Percentiles rank a stretch among this genome's conserved stretches.
phyloP scores from a whole-genome alignment of 495 filamentous ascomycete species.

The Penicillium chermesinum region DNA sequence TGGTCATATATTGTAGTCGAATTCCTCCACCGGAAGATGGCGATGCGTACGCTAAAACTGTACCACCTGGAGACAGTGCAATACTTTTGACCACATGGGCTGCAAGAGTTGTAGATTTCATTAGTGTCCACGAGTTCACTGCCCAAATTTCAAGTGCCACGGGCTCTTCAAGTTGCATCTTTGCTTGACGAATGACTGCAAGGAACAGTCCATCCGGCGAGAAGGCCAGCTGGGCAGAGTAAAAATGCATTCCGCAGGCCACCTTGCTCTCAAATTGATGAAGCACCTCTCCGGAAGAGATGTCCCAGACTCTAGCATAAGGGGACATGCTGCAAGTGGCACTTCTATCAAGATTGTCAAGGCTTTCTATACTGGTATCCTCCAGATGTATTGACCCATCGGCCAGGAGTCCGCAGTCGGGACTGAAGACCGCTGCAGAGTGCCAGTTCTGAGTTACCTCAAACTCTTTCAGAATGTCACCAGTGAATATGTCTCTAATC shows the following conservation, averaged over 20 bases:
- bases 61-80: not conserved
- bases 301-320: not conserved
- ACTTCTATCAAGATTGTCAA: too few species aligned
- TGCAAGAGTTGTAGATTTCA: not conserved
- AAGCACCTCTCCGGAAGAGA: not conserved
- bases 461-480: not conserved
- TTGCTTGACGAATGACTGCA: not conserved
- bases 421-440: not conserved
- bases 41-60: not conserved
- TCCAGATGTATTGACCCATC: not conserved
- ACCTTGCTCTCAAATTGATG: not conserved
- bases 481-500: not conserved
- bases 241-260: not conserved
- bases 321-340: too few species aligned
- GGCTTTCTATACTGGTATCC: not conserved
- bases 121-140: not conserved
- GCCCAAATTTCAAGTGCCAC: not conserved
- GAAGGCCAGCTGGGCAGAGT: not conserved
- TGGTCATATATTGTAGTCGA: not conserved
- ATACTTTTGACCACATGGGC: not conserved
- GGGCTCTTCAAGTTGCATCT: not conserved
- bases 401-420: not conserved
- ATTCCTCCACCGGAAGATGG: not conserved
- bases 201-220: not conserved
- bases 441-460: not conserved